Evolutionary conservation across 139 green algal genomes (phyloP).

Genomic region (Chlorella vulgaris): DNA sequence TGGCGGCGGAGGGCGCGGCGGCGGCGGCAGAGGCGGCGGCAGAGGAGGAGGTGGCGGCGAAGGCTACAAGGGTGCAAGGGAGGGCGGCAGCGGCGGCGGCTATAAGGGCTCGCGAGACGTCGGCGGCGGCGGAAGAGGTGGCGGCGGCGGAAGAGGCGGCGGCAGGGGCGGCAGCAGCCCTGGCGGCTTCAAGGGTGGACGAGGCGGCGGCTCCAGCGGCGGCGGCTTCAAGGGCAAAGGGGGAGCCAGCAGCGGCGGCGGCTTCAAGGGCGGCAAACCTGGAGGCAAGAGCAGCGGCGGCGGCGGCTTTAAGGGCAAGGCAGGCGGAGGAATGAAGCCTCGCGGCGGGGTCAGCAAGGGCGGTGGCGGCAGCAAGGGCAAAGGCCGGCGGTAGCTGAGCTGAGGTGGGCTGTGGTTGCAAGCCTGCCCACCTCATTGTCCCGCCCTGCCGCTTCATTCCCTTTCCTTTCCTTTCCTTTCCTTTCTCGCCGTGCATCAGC

Average conservation of each 20-base stretch:
- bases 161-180: not conserved
- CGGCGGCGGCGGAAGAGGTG: not conserved
- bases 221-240: constrained; percentile 27
- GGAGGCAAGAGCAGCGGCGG: not conserved
- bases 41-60: constrained; percentile 2
- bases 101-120: constrained; percentile 6
- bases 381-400: not conserved
- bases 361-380: not conserved
- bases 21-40: not conserved
- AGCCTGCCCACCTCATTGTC: not conserved
- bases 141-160: not conserved
- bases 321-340: not conserved
- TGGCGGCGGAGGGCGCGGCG: not conserved
- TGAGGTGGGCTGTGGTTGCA: not conserved
- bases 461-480: no score
- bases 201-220: not conserved
- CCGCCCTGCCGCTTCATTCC: not conserved
- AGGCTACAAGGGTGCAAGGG: constrained; percentile 10
- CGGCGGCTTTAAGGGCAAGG: constrained; percentile 4
- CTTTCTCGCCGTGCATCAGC: no score
- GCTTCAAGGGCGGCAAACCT: constrained; percentile 17
- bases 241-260: not conserved
- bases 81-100: constrained; percentile 1
- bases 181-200: not conserved
- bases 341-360: not conserved